These are phyloP conservation scores for Hortaea werneckii DNA, from an alignment of 2,329 filamentous ascomycete genomes.

Conservation along the genomic window DNA sequence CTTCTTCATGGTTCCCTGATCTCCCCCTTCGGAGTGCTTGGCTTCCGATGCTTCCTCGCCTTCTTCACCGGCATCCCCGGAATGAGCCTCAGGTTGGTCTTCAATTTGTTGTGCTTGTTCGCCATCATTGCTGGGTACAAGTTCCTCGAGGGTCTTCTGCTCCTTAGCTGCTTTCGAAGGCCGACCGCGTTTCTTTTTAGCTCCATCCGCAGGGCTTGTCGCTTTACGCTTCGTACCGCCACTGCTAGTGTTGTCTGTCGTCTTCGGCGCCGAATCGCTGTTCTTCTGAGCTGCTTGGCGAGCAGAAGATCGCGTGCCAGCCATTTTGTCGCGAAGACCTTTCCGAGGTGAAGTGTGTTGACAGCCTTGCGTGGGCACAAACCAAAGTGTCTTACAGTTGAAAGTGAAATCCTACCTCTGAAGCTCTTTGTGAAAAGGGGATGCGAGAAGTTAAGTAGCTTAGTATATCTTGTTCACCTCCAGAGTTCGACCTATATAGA, in stretches of 20 bases:
- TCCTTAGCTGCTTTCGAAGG: conserved; percentile 29
- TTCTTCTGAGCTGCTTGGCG: conserved; percentile 10
- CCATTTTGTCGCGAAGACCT: conserved; percentile 13
- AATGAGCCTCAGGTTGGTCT: conserved; percentile 5
- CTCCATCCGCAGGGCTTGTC: conserved; percentile 13
- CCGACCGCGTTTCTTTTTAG: conserved; percentile 33
- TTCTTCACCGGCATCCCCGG: conserved; percentile 2
- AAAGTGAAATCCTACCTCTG: no score
- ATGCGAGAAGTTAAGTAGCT: no score
- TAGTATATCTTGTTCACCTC: no score
- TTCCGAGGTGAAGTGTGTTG: no score
- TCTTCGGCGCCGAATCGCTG: conserved; percentile 12
- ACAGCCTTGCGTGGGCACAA: no score
- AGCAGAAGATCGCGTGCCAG: conserved; percentile 22
- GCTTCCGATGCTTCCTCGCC: conserved; percentile 5
- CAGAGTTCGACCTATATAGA: no score
- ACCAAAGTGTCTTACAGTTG: no score
- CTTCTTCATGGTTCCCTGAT: conserved; percentile 3
- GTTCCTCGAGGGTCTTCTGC: conserved; percentile 46
- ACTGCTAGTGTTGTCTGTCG: conserved; percentile 8
- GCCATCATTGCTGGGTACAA: conserved; percentile 31
- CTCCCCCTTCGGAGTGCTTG: background rate
- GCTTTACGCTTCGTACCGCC: conserved; percentile 23
- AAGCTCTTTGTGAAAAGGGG: no score
- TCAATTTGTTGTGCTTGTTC: conserved; percentile 9